phyloP scores from a whole-genome alignment of 1,139 yeast species.

The Petasospora rhodanensis region DNA sequence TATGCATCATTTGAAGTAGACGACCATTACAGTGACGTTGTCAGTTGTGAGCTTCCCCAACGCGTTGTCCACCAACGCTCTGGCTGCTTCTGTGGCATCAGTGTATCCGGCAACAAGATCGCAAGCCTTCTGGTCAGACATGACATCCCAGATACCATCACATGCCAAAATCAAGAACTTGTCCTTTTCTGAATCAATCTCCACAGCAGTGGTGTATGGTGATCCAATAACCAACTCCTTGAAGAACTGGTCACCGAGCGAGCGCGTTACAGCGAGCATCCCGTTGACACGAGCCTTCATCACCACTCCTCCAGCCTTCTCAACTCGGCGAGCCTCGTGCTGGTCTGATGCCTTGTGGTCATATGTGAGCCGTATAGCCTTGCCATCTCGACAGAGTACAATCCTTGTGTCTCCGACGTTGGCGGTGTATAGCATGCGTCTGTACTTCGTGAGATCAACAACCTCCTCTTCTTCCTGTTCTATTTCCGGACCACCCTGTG shows the following conservation, averaged over 20 bases:
- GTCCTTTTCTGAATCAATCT: conserved; percentile 50
- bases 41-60: conserved; percentile 80
- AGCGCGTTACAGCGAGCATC: conserved; percentile 88
- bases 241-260: conserved; percentile 92
- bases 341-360: conserved; percentile 92
- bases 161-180: conserved; percentile 84
- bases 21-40: conserved; percentile 91
- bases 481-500: no score
- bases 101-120: conserved; percentile 51
- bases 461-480: conserved; percentile 3
- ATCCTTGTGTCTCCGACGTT: conserved; percentile 94
- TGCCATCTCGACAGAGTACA: conserved; percentile 68
- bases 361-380: conserved; percentile 75
- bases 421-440: conserved; percentile 81
- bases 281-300: conserved; percentile 94
- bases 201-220: conserved; percentile 91
- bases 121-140: conserved; percentile 78
- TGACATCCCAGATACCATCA: conserved; percentile 95
- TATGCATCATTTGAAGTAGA: conserved; percentile 16
- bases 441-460: conserved; percentile 37
- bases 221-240: conserved; percentile 84
- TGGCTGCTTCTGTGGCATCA: conserved; percentile 68
- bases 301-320: conserved; percentile 77
- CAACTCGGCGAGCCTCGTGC: conserved; percentile 71
- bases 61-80: conserved; percentile 68